phyloP scores from a whole-genome alignment of 352 stramenopile species.

The Pseudoperonospora humuli region DNA sequence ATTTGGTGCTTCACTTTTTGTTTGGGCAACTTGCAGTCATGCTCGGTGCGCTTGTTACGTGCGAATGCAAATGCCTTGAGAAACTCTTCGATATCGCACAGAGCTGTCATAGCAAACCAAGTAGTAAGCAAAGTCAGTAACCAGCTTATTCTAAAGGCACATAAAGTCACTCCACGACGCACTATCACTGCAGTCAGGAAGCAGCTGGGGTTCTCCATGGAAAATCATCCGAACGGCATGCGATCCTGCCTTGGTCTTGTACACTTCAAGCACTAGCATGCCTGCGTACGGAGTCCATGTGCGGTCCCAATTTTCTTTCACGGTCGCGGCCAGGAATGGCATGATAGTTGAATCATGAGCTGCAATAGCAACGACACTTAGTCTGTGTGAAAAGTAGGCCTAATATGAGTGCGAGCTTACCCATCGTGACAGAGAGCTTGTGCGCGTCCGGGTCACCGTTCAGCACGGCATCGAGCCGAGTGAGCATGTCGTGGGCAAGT shows the following conservation, averaged over 20 bases:
- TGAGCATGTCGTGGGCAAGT: slow-evolving; percentile 66
- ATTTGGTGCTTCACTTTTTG: slow-evolving; percentile 17
- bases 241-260: slow-evolving; percentile 58
- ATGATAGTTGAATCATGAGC: slow-evolving; percentile 82
- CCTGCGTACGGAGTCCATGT: slow-evolving; percentile 81
- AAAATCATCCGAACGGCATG: slow-evolving; percentile 64
- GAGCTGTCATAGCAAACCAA: slow-evolving; percentile 12
- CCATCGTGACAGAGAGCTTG: slow-evolving; percentile 73
- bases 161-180: slow-evolving; percentile 58
- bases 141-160: background rate
- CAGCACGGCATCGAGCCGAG: slow-evolving; percentile 41
- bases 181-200: slow-evolving; percentile 75
- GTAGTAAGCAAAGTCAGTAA: slow-evolving; percentile 2
- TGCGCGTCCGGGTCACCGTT: slow-evolving; percentile 29
- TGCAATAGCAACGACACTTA: slow-evolving; percentile 1
- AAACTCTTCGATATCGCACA: slow-evolving; percentile 63
- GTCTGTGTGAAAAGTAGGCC: background rate
- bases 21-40: slow-evolving; percentile 40
- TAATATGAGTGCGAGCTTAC: slow-evolving; percentile 18
- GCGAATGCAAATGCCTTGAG: slow-evolving; percentile 49
- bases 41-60: slow-evolving; percentile 34
- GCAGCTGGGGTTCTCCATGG: slow-evolving; percentile 56
- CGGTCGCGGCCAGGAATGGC: slow-evolving; percentile 64
- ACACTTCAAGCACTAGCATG: slow-evolving; percentile 68
- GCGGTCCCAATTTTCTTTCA: slow-evolving; percentile 70